Conservation (phyloP, 805 yeast genomes). For the Candida gorgasii region DNA sequence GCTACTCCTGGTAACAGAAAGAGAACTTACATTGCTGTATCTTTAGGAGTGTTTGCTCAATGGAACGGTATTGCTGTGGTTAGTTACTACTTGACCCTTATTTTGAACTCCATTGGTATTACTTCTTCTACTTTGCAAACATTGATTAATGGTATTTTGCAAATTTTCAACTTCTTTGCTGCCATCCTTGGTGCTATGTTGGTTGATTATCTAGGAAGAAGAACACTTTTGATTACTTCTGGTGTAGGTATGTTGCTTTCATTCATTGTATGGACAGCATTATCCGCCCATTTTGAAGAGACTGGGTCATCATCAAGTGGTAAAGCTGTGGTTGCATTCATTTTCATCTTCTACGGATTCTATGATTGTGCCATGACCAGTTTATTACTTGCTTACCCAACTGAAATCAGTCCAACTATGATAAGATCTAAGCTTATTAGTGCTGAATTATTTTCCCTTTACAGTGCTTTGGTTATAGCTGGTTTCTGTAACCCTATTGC, state of each 20-base stretch:
- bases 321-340: slow-evolving; percentile 18
- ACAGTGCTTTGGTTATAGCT: slow-evolving; percentile 20
- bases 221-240: slow-evolving; percentile 29
- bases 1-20: slow-evolving; percentile 40
- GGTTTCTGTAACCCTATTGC: slow-evolving; percentile 20
- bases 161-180: slow-evolving; percentile 16
- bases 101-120: slow-evolving; percentile 19
- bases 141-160: slow-evolving; percentile 16
- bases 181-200: slow-evolving; percentile 24
- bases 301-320: slow-evolving; percentile 14
- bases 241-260: slow-evolving; percentile 27
- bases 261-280: slow-evolving; percentile 27
- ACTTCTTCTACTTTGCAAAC: slow-evolving; percentile 16
- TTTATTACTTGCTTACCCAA: slow-evolving; percentile 16
- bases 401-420: slow-evolving; percentile 17
- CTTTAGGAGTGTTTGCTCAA: slow-evolving; percentile 40
- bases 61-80: slow-evolving; percentile 50
- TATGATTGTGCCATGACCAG: slow-evolving; percentile 19
- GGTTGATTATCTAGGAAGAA: slow-evolving; percentile 26
- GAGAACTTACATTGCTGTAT: slow-evolving; percentile 30
- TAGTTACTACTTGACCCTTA: slow-evolving; percentile 24
- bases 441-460: slow-evolving; percentile 22
- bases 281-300: slow-evolving; percentile 22
- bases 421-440: slow-evolving; percentile 19
- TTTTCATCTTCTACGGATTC: slow-evolving; percentile 18